phyloP scores from a whole-genome alignment of 2,329 filamentous ascomycete species.

The Ascochyta rabiei region DNA sequence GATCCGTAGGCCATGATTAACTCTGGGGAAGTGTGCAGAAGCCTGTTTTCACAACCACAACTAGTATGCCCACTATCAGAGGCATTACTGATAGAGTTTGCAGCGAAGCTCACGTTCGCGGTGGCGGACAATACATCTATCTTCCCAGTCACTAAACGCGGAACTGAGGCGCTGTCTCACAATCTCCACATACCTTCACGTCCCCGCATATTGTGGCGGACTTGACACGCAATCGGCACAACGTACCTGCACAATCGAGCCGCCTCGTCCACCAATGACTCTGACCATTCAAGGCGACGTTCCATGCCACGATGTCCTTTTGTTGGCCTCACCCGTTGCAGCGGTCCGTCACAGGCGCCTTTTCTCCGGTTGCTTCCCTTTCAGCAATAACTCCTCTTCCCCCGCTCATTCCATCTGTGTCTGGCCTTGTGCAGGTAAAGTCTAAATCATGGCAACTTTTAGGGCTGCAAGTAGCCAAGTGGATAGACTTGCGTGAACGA shows the following conservation, averaged over 20 bases:
- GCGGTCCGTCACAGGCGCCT: not conserved
- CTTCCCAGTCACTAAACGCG: not conserved
- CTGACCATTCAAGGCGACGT: not conserved
- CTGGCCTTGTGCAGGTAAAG: not conserved
- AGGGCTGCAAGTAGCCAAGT: not conserved
- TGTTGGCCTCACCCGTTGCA: not conserved
- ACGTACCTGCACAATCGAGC: slow-evolving; percentile 1
- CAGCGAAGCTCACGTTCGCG: not conserved
- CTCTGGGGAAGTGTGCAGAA: not conserved
- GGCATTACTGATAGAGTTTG: not conserved
- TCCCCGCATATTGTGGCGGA: not conserved
- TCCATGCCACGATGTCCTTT: not conserved
- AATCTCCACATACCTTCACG: not conserved
- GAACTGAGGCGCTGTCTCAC: not conserved
- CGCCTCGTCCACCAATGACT: not conserved
- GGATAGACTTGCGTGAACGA: not conserved
- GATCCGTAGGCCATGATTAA: not conserved
- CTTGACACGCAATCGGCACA: not conserved
- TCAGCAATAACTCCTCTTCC: not conserved
- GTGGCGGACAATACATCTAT: not conserved
- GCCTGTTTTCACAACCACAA: not conserved
- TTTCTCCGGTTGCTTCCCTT: not conserved
- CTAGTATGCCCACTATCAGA: not conserved
- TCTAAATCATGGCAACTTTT: not conserved
- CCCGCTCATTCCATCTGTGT: not conserved